A percentile compares a stretch with the other conserved stretches of the same genome.
Evolutionary conservation across 1,284 basidiomycete genomes (phyloP).

Genomic region (Sporisorium iseilematis-ciliati): DNA sequence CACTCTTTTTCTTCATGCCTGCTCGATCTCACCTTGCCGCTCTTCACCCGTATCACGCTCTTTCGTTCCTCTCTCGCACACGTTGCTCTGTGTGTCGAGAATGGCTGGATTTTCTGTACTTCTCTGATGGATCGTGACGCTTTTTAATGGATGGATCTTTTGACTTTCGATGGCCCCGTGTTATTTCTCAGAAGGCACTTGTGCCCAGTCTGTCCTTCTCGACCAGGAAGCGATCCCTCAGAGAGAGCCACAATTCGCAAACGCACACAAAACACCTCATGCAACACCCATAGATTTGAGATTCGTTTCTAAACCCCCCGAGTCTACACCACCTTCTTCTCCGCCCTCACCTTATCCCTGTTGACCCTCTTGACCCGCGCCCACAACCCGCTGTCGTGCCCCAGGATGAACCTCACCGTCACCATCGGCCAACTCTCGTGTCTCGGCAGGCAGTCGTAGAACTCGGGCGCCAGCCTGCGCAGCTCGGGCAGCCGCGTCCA

Average conservation of each 20-base stretch:
- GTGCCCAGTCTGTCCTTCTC: too few species aligned
- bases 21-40: neutral
- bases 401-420: conserved; percentile 91
- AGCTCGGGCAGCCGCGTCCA: conserved; percentile 94
- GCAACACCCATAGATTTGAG: too few species aligned
- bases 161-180: too few species aligned
- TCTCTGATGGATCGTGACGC: too few species aligned
- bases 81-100: too few species aligned
- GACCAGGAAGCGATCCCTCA: too few species aligned
- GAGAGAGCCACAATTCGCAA: too few species aligned
- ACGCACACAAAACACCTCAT: neutral
- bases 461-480: conserved; percentile 86
- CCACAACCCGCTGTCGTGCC: conserved; percentile 59
- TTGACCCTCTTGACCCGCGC: conserved; percentile 60
- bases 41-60: neutral
- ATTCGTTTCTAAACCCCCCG: neutral
- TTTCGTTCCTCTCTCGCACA: neutral
- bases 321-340: conserved; percentile 1
- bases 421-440: conserved; percentile 96
- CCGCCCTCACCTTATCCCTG: conserved; percentile 11
- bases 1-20: neutral
- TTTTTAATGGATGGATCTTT: too few species aligned
- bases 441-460: conserved; percentile 86
- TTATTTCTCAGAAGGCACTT: too few species aligned
- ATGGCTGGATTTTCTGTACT: too few species aligned